These are phyloP conservation scores for Sugiyamaella chiloensis DNA, from an alignment of 805 yeast genomes.

Conservation along the genomic window DNA sequence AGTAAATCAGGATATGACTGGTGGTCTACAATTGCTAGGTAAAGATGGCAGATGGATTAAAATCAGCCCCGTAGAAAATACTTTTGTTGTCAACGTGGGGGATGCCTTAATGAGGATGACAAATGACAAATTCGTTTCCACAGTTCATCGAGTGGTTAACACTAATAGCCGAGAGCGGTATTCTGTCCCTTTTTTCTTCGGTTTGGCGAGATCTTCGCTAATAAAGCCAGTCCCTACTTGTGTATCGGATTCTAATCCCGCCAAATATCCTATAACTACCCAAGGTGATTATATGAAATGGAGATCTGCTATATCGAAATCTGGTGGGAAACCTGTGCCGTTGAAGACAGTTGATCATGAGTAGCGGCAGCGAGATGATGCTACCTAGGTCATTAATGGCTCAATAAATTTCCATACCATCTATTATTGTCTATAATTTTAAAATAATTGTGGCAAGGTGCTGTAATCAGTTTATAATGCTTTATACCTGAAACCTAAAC, in stretches of 20 bases:
- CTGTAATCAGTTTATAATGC: neutral
- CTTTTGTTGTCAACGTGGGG: neutral
- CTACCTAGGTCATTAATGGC: no score
- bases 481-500: slow-evolving; percentile 11
- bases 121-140: slow-evolving; percentile 38
- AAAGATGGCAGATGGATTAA: neutral
- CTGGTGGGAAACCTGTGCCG: neutral
- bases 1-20: neutral
- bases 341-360: slow-evolving; percentile 1
- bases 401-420: no score
- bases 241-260: slow-evolving; percentile 22
- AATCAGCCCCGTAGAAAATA: neutral
- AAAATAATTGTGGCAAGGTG: no score
- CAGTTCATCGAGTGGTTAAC: slow-evolving; percentile 33
- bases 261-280: slow-evolving; percentile 19
- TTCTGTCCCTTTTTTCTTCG: slow-evolving; percentile 35
- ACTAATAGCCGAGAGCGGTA: slow-evolving; percentile 26
- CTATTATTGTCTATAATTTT: no score
- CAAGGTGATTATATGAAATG: slow-evolving; percentile 5
- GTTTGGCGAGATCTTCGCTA: slow-evolving; percentile 21
- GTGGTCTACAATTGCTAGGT: neutral
- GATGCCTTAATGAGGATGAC: slow-evolving; percentile 40
- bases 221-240: slow-evolving; percentile 25
- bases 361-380: no score
- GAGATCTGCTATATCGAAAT: slow-evolving; percentile 2